Base-by-base conservation (phyloP, 2,329 filamentous ascomycete species). In the Hypoxylon sp. region DNA sequence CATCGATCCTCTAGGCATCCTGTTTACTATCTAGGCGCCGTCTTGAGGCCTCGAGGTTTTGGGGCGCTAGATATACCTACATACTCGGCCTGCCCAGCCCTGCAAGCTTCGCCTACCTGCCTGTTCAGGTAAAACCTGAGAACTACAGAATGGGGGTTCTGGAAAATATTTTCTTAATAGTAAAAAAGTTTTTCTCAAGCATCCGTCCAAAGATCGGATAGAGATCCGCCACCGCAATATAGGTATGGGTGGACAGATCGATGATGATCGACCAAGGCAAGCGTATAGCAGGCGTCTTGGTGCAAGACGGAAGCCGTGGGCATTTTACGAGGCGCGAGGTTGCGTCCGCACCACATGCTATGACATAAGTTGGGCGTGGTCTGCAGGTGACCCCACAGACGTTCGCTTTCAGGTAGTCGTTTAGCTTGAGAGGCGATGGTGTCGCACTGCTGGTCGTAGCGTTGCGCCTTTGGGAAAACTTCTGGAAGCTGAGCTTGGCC, bases 401-500 rank as follows among this genome's bases (percentile, higher is more conserved):
- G 31, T 41, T 61, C 33, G 11, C 40, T 31, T 45, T n/a, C n/a
- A n/a, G n/a, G n/a, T 52, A 24, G 21, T 21, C 23, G 13, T 29
- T 11, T 29, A 29, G 11, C 21, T 20, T 18, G 38, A 26, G 29
- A 54, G 48, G 21, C 37, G 48, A 45, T 55, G 40, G 45, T 58
- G 60, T 62, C 48, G 47, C 45, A 60, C 20, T 46, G 29, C n/a
- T n/a, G n/a, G n/a, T n/a, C n/a, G n/a, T n/a, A n/a, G n/a, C n/a
- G n/a, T n/a, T n/a, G 48, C 48, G 53, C 37, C 18, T 51, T 55
- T 48, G 40, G 27, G 60, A 65, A 62, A 53, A 23, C 59, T 65
- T 65, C 62, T 65, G 50, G 62, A 65, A 65, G 56, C 54, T 52
- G n/a, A n/a, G n/a, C n/a, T n/a, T n/a, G 27, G 42, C n/a, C 9